Evolutionary conservation across 306 rosid species (phyloP), one percentile per base, ranked within the genome.

Genomic region (Cyclanthera cordifolia): DNA sequence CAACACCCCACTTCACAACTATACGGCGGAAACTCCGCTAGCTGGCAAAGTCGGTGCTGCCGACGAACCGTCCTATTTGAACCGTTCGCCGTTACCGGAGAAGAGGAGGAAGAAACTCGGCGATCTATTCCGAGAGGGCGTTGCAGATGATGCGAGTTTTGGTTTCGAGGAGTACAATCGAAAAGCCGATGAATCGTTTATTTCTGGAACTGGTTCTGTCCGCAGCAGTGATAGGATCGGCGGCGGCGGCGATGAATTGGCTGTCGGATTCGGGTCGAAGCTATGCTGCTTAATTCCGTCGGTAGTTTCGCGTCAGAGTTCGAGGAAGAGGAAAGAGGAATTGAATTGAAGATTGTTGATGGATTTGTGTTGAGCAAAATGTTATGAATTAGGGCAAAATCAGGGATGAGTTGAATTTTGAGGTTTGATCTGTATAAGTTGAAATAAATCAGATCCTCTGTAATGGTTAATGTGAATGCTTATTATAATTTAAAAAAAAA

Each of bases 21-120:
- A 19, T 5, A 8, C 68, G 49, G 28, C 28, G 27, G 69, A 43
- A 19, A 63, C 52, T 41, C 52, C 69, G 19, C 69, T 17, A 20
- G 32, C 32, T 4, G 41, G 69, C 51, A 37, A 17, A 60, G 67
- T 4, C 67, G 7, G 68, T 19, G 21, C 14, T 24, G 50, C 10
- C n/a, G 10, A 63, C 30, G n/a, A 63, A 63, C n/a, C 8, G 11
- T 14, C 69, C 3, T 11, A 0, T 10, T 20, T 41, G 17, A 41
- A 21, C 8, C 13, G 13, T 17, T 10, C 52, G 34, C 52, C 69
- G 41, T 41, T 41, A 41, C 32, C 69, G 20, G 4, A 16, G 52
- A 63, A 41, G 52, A 63, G 69, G 69, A 39, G 69, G 10, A 63
- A 63, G 69, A 63, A 63, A 21, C 69, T 63, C 6, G 69, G 12